These are phyloP conservation scores for Mortierella sp. DNA, from an alignment of 371 early-diverging fungal genomes.

Conservation along the genomic window DNA sequence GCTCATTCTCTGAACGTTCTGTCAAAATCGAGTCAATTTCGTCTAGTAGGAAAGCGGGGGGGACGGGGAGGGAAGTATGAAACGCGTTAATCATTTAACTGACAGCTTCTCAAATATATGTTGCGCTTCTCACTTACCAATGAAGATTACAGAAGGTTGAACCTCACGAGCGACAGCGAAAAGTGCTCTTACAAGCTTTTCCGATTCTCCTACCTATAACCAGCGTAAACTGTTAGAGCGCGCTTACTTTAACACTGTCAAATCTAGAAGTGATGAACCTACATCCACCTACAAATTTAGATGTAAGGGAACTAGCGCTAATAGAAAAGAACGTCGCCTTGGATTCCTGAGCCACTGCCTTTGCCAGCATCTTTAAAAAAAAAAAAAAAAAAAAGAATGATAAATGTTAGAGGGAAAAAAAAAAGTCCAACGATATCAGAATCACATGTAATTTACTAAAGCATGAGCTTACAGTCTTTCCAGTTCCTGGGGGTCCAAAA, in stretches of 20 bases:
- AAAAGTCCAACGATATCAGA: not conserved
- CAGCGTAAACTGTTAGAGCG: not conserved
- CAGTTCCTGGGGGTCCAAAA: conserved; percentile 80
- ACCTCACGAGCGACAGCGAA: conserved; percentile 75
- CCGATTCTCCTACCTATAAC: conserved; percentile 69
- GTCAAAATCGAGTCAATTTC: conserved; percentile 80
- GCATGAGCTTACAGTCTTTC: conserved; percentile 61
- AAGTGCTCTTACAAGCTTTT: conserved; percentile 75
- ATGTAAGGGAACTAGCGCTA: conserved; percentile 83
- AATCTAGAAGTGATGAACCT: not conserved
- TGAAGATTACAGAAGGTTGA: conserved; percentile 79
- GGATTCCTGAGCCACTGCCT: conserved; percentile 79
- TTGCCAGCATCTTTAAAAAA: conserved; percentile 60
- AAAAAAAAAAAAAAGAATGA: not conserved
- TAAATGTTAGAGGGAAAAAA: too few relatives aligned
- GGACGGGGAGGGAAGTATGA: conserved; percentile 31
- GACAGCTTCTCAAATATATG: not conserved
- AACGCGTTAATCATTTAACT: not conserved
- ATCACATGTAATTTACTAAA: not conserved
- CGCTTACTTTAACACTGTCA: not conserved
- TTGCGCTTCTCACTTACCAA: conserved; percentile 52
- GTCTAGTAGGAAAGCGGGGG: conserved; percentile 57
- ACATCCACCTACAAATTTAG: conserved; percentile 70
- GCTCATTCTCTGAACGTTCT: conserved; percentile 79
- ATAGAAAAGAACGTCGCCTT: conserved; percentile 86